Evolutionary conservation across 192 early-diverging fungal genomes (phyloP), one percentile per base, ranked within the genome.

Genomic region (Coemansia furcata): DNA sequence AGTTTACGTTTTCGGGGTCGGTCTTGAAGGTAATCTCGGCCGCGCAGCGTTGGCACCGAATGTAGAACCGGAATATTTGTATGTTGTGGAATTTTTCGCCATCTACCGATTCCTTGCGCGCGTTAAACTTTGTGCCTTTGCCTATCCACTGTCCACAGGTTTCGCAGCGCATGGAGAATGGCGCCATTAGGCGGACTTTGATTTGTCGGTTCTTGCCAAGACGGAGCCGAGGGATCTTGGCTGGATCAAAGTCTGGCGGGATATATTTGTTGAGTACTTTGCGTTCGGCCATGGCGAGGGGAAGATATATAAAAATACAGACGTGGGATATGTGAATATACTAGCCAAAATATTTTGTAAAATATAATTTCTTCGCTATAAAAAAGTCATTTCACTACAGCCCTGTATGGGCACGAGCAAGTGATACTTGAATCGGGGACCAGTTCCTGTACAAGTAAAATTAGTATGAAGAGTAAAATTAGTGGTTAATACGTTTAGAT

Each of bases 11-110:
- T 74, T 94, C 86, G 0, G 95, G 95, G 70, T 98, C 96, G 3
- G 98, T 99, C 70, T 96, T 97, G 85, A 96, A 99, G 2, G 96
- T 98, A 60, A 99, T 97, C 82, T 98, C 97, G 0, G 92, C 92
- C 1, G 93, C 88, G 74, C 97, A 99, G n/a, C 89, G 85, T 19
- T 96, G 95, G 65, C 98, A 99, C 42, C 93, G 79, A 59, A 89
- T 91, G 68, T 92, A 93, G 69, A 94, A 94, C 3, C 92, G 88
- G 69, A 84, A 92, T 52, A 92, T 86, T 63, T 89, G 87, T 68
- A 94, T 93, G 36, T 49, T 74, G 35, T 88, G 84, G 72, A 92
- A 94, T n/a, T 76, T 86, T 72, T 71, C 69, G 29, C 61, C 62
- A 12, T 67, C 68, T 0, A 65, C 57, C 3, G 89, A 86, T 71